phyloP scores from a whole-genome alignment of 2,329 filamentous ascomycete genomes.

The Tolypocladium tropicale region DNA sequence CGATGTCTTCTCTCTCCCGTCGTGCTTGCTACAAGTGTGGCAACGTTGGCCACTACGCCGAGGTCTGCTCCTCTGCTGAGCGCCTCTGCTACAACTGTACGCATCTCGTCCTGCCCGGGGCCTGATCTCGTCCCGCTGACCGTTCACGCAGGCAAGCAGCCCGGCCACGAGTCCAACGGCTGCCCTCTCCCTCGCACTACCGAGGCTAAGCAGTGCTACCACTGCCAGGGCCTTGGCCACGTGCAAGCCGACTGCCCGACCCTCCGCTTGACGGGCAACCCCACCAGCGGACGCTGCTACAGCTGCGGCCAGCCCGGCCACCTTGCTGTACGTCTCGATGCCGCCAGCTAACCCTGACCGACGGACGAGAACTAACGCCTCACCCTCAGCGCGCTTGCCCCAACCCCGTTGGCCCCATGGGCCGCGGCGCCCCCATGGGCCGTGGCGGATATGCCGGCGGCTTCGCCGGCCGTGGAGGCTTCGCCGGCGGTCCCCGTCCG shows the following conservation, averaged over 20 bases:
- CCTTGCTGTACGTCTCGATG: slow-evolving; percentile 57
- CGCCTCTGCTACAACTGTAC: slow-evolving; percentile 99
- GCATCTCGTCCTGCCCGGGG: slow-evolving; percentile 18
- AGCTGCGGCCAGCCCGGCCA: slow-evolving; percentile 91
- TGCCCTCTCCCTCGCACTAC: slow-evolving; percentile 95
- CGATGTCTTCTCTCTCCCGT: slow-evolving; percentile 71
- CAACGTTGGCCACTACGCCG: slow-evolving; percentile 70
- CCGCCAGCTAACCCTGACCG: too few species aligned
- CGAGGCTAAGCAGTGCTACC: slow-evolving; percentile 99
- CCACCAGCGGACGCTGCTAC: slow-evolving; percentile 84
- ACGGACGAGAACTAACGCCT: not conserved
- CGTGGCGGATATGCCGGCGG: slow-evolving; percentile 59
- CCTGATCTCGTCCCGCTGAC: not conserved
- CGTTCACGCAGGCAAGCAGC: slow-evolving; percentile 58
- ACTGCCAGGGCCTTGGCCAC: slow-evolving; percentile 96
- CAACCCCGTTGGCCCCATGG: slow-evolving; percentile 55
- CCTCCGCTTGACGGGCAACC: slow-evolving; percentile 76
- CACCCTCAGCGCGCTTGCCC: slow-evolving; percentile 64
- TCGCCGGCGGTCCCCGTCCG: slow-evolving; percentile 56
- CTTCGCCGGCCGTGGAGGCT: slow-evolving; percentile 63
- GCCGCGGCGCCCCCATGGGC: slow-evolving; percentile 55
- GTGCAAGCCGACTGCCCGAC: slow-evolving; percentile 99
- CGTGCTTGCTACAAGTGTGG: slow-evolving; percentile 78
- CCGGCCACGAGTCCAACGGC: slow-evolving; percentile 92
- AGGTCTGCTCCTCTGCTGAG: slow-evolving; percentile 96